Percentiles rank a stretch among this genome's conserved stretches.
Evolutionary conservation across 1,139 yeast species (phyloP).

Genomic region (Scheffersomyces stambukii): DNA sequence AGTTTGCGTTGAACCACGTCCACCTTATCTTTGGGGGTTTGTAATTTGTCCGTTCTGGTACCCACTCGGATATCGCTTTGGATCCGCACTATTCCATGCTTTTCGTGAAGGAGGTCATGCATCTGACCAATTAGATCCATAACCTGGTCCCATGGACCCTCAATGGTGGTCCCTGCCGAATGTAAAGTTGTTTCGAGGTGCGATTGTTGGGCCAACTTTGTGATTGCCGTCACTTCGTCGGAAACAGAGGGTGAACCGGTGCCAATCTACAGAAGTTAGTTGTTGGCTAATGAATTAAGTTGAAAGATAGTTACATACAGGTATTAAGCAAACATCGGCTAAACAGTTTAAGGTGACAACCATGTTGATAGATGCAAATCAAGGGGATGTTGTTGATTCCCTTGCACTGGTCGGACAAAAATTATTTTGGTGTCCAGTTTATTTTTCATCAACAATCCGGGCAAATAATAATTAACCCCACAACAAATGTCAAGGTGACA

Average conservation of each 20-base stretch:
- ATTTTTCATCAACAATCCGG: too few relatives aligned
- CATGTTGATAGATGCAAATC: conserved; percentile 7
- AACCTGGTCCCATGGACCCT: conserved; percentile 91
- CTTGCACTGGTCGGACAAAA: too few relatives aligned
- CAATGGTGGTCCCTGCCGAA: conserved; percentile 88
- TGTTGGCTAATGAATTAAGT: not conserved
- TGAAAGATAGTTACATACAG: conserved; percentile 33
- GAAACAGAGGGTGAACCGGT: conserved; percentile 75
- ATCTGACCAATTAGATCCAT: conserved; percentile 74
- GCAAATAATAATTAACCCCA: too few relatives aligned
- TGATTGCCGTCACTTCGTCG: conserved; percentile 69
- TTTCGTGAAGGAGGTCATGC: conserved; percentile 65
- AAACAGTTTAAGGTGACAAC: conserved; percentile 57
- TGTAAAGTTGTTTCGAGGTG: conserved; percentile 68
- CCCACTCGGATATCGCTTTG: conserved; percentile 87
- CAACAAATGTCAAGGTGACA: too few relatives aligned
- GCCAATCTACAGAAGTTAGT: conserved; percentile 50
- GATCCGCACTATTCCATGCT: conserved; percentile 62
- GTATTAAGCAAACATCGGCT: conserved; percentile 80
- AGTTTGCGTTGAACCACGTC: conserved; percentile 55
- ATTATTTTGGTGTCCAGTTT: too few relatives aligned
- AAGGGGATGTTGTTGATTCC: conserved; percentile 1
- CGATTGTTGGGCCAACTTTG: conserved; percentile 55
- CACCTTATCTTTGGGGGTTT: conserved; percentile 64
- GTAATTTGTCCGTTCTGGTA: conserved; percentile 67